Conservation (phyloP, 1,284 basidiomycete genomes). For the Gymnopus androsaceus region DNA sequence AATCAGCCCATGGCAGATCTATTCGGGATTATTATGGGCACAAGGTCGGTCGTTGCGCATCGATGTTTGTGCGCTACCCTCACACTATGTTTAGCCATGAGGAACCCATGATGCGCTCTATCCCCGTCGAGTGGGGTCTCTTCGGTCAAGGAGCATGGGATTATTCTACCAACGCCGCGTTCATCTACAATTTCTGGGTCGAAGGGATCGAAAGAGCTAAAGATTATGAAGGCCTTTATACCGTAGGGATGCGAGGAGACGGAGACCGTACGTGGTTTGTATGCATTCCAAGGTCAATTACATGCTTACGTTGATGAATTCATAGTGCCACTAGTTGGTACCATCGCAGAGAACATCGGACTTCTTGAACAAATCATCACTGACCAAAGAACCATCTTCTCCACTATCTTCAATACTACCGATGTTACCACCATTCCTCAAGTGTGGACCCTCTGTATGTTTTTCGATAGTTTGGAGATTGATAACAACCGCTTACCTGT, state of each 20-base stretch:
- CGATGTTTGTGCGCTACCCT: not conserved
- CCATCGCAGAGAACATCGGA: constrained; percentile 47
- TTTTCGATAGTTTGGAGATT: no score
- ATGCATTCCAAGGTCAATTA: no score
- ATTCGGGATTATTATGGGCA: constrained; percentile 74
- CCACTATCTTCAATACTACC: constrained; percentile 50
- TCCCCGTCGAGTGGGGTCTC: constrained; percentile 59
- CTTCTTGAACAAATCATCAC: constrained; percentile 58
- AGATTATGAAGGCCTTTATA: constrained; percentile 61
- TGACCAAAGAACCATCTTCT: constrained; percentile 66
- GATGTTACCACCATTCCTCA: constrained; percentile 60
- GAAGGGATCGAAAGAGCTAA: constrained; percentile 58
- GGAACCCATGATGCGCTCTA: constrained; percentile 67
- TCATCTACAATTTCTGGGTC: constrained; percentile 61
- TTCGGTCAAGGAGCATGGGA: constrained; percentile 63
- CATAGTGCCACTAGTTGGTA: constrained; percentile 54
- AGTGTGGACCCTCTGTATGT: constrained; percentile 64
- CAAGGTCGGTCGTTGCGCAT: constrained; percentile 37
- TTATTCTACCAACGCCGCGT: constrained; percentile 52
- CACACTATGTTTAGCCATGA: constrained; percentile 47
- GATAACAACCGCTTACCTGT: no score
- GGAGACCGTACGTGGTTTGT: constrained; percentile 47
- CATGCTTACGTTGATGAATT: no score
- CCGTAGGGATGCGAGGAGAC: constrained; percentile 67
- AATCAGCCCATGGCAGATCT: constrained; percentile 67